Percentiles rank a stretch among this genome's conserved stretches.
Conservation (phyloP, 345 rosid genomes). For the Eucalyptus regnans region DNA sequence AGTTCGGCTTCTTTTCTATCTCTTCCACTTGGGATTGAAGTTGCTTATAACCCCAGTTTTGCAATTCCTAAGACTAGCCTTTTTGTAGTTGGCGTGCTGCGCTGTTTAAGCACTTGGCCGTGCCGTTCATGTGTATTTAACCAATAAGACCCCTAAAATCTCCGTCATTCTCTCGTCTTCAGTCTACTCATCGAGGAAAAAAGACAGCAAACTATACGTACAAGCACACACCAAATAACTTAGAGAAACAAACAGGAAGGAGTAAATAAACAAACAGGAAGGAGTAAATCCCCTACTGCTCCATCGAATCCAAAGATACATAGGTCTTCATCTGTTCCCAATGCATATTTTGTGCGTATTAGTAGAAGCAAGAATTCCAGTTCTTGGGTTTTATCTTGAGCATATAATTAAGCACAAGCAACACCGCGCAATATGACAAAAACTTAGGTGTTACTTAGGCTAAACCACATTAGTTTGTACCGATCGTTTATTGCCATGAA, state of each 20-base stretch:
- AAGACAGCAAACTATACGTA: background rate
- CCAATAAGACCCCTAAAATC: background rate
- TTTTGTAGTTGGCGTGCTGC: background rate
- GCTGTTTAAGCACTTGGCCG: background rate
- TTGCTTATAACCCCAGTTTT: background rate
- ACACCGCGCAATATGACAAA: background rate
- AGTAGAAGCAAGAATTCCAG: background rate
- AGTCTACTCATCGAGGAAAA: background rate
- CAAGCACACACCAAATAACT: background rate
- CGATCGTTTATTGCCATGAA: background rate
- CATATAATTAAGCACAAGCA: background rate
- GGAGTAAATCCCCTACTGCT: background rate
- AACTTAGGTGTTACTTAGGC: background rate
- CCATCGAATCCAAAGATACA: background rate
- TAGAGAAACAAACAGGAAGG: background rate
- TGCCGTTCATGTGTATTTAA: background rate
- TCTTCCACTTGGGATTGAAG: background rate
- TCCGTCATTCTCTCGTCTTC: background rate
- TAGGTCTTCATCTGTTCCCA: background rate
- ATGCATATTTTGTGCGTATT: background rate
- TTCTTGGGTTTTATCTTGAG: accelerated
- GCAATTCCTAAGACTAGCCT: background rate
- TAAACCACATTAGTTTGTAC: background rate
- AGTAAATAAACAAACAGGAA: background rate
- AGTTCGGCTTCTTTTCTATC: background rate